Base-by-base conservation (phyloP, 1,139 yeast genomes). In the Suhomyces kunorum region DNA sequence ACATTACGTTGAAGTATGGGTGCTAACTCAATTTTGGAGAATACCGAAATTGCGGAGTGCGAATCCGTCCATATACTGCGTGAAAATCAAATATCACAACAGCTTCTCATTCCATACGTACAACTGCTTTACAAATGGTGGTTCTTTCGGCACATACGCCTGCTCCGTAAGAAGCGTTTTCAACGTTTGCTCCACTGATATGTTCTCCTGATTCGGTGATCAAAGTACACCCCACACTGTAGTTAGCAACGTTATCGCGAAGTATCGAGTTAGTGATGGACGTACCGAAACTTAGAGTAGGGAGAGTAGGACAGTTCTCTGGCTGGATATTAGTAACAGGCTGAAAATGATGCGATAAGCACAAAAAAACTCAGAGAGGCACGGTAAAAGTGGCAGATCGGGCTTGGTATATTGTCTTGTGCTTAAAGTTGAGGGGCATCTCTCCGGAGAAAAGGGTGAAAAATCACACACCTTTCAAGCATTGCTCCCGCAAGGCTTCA, bases 91-190 rank as follows among this genome's bases (percentile, higher is more conserved):
- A n/a, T n/a, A n/a, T n/a, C n/a, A n/a, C n/a, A n/a, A n/a, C n/a
- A 9, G 11, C 24, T n/a, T n/a, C 24, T 9, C 24, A 20, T 8
- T 20, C 11, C 24, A 34, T 52, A 58, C 68, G 42, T 63, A 62
- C 74, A 51, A 83, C 74, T 0, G 95, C 90, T 42, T 78, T 78
- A 16, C 80, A 74, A 3, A 87, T 71, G 0, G 98, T 85, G 1
- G 88, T 74, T 40, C 96, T 69, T 58, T 92, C 98, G 2, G 98
- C 98, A 61, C 98, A 92, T 13, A 89, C 81, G 2, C 86, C 76
- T 0, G 85, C 97, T 8, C 92, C 94, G 55, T 86, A 90, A 30
- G 94, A 81, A 3, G 97, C 97, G 58, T 90, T 92, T 58, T 92
- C 98, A 18, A 92, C 81, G 53, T 92, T 92, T 35, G 95, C 95